Evolutionary conservation across 805 yeast genomes (phyloP).

Genomic region (Nakazawaea populi): DNA sequence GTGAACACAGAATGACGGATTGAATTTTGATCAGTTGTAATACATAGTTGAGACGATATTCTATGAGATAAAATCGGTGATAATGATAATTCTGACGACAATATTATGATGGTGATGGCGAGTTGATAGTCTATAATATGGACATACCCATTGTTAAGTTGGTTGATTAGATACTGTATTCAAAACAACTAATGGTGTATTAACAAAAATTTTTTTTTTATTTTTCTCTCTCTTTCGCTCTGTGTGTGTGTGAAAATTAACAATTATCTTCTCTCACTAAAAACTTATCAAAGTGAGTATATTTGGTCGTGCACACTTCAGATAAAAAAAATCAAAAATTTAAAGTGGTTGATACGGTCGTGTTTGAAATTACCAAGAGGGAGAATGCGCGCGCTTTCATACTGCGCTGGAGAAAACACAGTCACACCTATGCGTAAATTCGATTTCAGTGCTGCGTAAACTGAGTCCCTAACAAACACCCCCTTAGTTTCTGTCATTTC

Average conservation of each 20-base stretch:
- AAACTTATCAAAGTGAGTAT: too few relatives aligned
- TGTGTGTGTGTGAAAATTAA: background rate
- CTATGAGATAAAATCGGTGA: background rate
- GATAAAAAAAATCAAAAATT: background rate
- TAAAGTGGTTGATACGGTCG: background rate
- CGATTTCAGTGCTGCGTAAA: background rate
- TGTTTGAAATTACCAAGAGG: background rate
- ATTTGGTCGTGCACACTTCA: background rate
- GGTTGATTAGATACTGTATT: background rate
- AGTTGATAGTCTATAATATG: too few relatives aligned
- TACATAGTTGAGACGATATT: too few relatives aligned
- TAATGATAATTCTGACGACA: background rate
- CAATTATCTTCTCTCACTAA: too few relatives aligned
- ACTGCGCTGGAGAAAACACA: background rate
- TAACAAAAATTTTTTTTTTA: background rate
- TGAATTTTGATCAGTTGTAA: too few relatives aligned
- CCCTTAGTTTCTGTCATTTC: background rate
- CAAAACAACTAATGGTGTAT: background rate
- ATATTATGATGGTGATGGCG: background rate
- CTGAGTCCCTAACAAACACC: background rate
- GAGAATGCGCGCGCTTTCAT: background rate
- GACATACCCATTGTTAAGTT: slow-evolving; percentile 20
- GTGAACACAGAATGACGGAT: too few relatives aligned
- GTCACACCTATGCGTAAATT: background rate
- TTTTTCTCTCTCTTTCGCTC: background rate